Conservation (phyloP, 169 alveolate species). For the Theileria annulata region DNA sequence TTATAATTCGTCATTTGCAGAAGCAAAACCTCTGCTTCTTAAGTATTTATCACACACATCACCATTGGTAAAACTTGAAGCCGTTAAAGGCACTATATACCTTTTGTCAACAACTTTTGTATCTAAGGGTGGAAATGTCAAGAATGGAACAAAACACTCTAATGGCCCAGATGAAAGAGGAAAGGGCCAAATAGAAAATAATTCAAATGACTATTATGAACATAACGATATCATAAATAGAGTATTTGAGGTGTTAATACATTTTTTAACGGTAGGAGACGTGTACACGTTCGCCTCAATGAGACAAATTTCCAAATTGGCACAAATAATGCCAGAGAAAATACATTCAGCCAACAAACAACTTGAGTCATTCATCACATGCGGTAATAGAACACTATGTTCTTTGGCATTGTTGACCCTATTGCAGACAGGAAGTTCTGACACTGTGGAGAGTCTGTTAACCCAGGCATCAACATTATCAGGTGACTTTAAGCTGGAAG, state of each 20-base stretch:
- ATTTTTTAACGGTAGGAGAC: conserved; percentile 44
- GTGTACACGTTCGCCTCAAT: conserved; percentile 56
- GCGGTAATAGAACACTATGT: conserved; percentile 89
- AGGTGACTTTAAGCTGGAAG: conserved; percentile 88
- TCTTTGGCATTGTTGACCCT: conserved; percentile 93
- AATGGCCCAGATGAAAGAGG: neutral
- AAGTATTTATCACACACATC: conserved; percentile 15
- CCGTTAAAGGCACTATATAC: conserved; percentile 21
- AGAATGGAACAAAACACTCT: conserved; percentile 33
- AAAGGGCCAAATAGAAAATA: conserved; percentile 7
- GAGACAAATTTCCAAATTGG: conserved; percentile 60
- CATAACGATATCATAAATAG: neutral
- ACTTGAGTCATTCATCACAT: conserved; percentile 87
- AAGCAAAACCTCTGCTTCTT: conserved; percentile 20
- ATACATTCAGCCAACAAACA: conserved; percentile 76
- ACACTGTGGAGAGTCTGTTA: conserved; percentile 89
- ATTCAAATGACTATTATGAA: conserved; percentile 4
- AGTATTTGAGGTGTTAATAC: conserved; percentile 20
- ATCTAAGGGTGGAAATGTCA: conserved; percentile 28
- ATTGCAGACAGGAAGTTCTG: conserved; percentile 93
- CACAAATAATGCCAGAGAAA: conserved; percentile 68
- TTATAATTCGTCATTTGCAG: conserved; percentile 32
- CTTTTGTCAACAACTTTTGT: conserved; percentile 17
- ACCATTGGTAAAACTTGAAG: conserved; percentile 50
- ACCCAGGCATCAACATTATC: conserved; percentile 79